These are phyloP conservation scores for Mycena filopes DNA, from an alignment of 768 basidiomycete genomes.

Conservation along the genomic window DNA sequence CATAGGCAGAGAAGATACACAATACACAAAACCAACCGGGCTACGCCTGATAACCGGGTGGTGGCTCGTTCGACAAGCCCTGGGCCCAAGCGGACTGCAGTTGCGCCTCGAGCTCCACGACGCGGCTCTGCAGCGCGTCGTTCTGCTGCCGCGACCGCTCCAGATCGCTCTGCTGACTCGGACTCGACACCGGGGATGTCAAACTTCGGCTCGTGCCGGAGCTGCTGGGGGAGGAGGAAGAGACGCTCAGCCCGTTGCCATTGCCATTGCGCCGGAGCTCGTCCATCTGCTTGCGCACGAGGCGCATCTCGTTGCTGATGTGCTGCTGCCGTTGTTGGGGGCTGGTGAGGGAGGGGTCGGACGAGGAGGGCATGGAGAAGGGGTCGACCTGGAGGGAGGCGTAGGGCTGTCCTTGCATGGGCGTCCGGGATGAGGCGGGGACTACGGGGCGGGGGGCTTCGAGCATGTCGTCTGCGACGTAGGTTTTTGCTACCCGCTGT, in stretches of 20 bases:
- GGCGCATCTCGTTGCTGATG: constrained; percentile 17
- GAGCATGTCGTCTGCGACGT: neutral
- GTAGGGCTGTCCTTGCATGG: neutral
- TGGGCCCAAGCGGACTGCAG: constrained; percentile 19
- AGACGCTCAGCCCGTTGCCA: neutral
- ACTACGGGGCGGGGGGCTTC: constrained; percentile 2
- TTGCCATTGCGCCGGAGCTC: constrained; percentile 12
- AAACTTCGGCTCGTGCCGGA: too few relatives aligned
- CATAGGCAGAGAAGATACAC: too few relatives aligned
- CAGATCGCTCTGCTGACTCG: neutral
- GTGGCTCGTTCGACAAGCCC: constrained; percentile 22
- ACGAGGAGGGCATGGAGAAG: neutral
- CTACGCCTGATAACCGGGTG: constrained; percentile 18
- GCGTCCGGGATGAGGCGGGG: neutral
- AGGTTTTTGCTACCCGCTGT: neutral
- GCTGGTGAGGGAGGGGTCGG: neutral
- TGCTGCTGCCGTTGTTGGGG: constrained; percentile 12
- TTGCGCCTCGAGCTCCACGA: constrained; percentile 16
- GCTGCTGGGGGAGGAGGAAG: neutral
- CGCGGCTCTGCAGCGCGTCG: constrained; percentile 13
- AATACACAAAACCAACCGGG: too few relatives aligned
- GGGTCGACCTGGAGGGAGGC: constrained; percentile 5
- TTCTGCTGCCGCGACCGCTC: constrained; percentile 12
- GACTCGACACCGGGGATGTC: neutral
- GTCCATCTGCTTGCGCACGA: constrained; percentile 20